Base-by-base conservation (phyloP, 2,329 filamentous ascomycete genomes). In the Purpureocillium takamizusanense region DNA sequence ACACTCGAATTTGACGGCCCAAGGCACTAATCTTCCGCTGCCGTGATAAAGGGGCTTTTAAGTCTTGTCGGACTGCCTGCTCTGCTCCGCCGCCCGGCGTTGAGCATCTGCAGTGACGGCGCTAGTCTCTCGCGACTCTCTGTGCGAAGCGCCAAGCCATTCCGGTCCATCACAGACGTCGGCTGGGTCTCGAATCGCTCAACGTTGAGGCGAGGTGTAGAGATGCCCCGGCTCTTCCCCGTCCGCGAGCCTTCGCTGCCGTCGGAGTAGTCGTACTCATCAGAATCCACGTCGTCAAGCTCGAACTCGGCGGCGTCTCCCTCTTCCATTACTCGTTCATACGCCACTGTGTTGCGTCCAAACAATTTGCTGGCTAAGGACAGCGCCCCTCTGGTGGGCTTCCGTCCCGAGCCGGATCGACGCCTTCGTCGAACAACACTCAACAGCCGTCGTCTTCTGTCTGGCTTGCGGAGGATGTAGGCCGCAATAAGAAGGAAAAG, bases 271-370 rank as follows among this genome's bases (percentile, higher is more conserved):
- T 81, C 76, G 40, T 78, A 76, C 6, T 81, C 75, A 37, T 78
- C 73, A 1, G 78, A 79, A 23, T 80, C 76, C 8, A 77, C 62
- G 13, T 78, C 78, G 21, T 74, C 78, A 2, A 95, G 73, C 55
- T 95, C 89, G 53, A 94, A 90, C 31, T 87, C 82, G 39, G 75
- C 66, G 10, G 66, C 63, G n/a, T 78, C 75, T 11, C 84, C 88
- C 48, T 89, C 84, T 61, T 95, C 88, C 37, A 94, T 64, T 3
- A 95, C 82, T 23, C 87, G 80, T 55, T 95, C 89, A 54, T 95
- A 95, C 3, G 74, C 67, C 7, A 67, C 55, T 1, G 65, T 61
- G 36, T 57, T 62, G 5, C 75, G 71, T 12, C 73, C 74, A 44
- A 94, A 83, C 4, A 92, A 60, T 53, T 83, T 86, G 45, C 71